Evolutionary conservation across 192 early-diverging fungal species (phyloP).

Genomic region (Coemansia sp.): DNA sequence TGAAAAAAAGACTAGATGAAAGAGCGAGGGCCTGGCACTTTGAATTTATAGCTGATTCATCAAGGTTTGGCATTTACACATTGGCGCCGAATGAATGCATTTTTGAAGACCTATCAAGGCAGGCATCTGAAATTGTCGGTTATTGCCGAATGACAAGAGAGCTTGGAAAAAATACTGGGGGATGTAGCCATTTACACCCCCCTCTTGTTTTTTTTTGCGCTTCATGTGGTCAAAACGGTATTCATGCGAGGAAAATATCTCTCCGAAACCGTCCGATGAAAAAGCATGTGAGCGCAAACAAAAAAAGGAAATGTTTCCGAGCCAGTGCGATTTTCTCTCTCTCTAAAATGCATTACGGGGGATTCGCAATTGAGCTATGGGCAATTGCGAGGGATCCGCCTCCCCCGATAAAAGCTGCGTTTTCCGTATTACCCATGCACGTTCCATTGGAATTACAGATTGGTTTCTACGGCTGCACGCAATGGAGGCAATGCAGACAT

Average conservation of each 20-base stretch:
- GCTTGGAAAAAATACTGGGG: not conserved
- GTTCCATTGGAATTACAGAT: not conserved
- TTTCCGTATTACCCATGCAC: too few relatives aligned
- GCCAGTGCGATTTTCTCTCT: not conserved
- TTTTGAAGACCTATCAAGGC: not conserved
- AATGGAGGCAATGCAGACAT: not conserved
- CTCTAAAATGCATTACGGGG: not conserved
- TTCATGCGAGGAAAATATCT: not conserved
- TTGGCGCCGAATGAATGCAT: not conserved
- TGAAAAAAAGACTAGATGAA: conserved; percentile 10
- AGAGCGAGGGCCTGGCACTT: not conserved
- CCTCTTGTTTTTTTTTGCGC: not conserved
- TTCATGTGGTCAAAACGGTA: conserved; percentile 4
- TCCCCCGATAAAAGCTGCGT: too few relatives aligned
- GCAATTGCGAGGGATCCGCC: too few relatives aligned
- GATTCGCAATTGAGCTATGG: too few relatives aligned
- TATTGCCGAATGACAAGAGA: conserved; percentile 1
- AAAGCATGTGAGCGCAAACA: conserved; percentile 10
- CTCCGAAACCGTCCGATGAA: conserved; percentile 13
- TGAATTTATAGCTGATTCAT: conserved; percentile 11
- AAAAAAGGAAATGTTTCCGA: conserved; percentile 4
- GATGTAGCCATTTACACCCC: not conserved
- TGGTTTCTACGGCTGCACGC: not conserved
- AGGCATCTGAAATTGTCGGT: conserved; percentile 1
- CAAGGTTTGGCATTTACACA: not conserved